Evolutionary conservation across 1,139 yeast genomes (phyloP), one percentile per base, ranked within the genome.

Genomic region (Candida sojae): DNA sequence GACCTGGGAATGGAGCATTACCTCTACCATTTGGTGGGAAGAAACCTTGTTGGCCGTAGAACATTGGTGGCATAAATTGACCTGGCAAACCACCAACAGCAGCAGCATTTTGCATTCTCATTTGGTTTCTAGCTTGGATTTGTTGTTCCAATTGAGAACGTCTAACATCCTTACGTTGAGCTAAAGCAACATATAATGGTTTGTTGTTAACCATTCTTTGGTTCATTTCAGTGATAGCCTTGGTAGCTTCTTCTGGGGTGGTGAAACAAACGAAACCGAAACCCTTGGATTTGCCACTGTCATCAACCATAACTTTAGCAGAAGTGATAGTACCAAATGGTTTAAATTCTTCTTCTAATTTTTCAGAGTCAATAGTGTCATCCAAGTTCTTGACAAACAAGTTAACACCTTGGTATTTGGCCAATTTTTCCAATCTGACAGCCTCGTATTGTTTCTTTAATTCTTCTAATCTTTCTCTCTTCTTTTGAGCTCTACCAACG

Each of bases 401-500:
- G 84, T 93, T 93, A 62, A 92, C 96, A 71, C 98, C 98, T 79
- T 92, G 97, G 81, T 88, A 92, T 79, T 92, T 92, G 68, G 88
- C 85, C 70, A 90, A 79, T 75, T 90, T 90, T 79, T 93, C 98
- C 70, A 88, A 82, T 73, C 96, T 87, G 61, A 89, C 86, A 60
- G 90, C 84, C 77, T 95, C 98, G 78, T 90, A 88, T 77, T 90
- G 96, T 77, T 86, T 88, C 82, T 89, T 91, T 73, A 93, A 88
- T 76, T 92, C 96, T 78, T 91, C 97, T 69, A 87, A 77, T 80
- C 99, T 92, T 82, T 93, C 99, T 74, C 89, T 82, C 84, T 91
- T 93, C 91, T 91, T 93, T 80, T 93, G 99, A 61, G 99, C 99
- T 77, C 99, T 91, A 63, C 97, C 97, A 64, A 93, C 99, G 72